A percentile compares a stretch with the other conserved stretches of the same genome.
Evolutionary conservation across 1,284 basidiomycete species (phyloP).

Genomic region (Ganoderma leucocontextum): DNA sequence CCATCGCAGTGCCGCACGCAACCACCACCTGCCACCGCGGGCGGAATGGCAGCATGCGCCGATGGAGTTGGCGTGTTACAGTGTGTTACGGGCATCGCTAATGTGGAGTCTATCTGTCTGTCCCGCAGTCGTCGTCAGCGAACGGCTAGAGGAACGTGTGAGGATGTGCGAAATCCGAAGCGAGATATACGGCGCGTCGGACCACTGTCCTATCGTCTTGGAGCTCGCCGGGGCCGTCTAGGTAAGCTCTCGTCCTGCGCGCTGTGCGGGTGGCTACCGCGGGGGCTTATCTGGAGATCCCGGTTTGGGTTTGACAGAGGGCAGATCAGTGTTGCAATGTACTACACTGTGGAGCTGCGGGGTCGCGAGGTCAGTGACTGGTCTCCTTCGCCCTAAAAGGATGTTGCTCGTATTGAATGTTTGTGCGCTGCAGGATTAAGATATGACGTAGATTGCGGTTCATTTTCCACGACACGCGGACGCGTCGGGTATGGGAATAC

Average conservation of each 20-base stretch:
- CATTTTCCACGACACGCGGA: neutral
- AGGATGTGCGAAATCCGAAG: conserved; percentile 83
- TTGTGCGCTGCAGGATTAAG: neutral
- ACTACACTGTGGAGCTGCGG: neutral
- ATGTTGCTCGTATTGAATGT: neutral
- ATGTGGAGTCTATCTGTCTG: conserved; percentile 13
- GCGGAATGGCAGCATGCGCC: neutral
- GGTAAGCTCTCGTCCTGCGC: neutral
- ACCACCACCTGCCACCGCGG: conserved; percentile 5
- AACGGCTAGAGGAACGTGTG: conserved; percentile 67
- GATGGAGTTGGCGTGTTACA: neutral
- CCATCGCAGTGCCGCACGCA: neutral
- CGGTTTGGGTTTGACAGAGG: neutral
- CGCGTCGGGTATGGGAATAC: neutral
- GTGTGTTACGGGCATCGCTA: conserved; percentile 12
- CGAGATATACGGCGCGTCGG: conserved; percentile 87
- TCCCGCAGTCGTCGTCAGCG: conserved; percentile 71
- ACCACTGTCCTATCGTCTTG: conserved; percentile 83
- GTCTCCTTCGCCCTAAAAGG: too few relatives aligned
- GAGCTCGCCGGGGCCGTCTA: conserved; percentile 57
- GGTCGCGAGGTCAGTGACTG: conserved; percentile 22
- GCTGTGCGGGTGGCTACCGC: neutral
- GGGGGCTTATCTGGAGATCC: neutral
- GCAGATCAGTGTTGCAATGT: neutral
- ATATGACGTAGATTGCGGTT: neutral